These are phyloP conservation scores for Neurospora hispaniola DNA, from an alignment of 495 filamentous ascomycete species.

Conservation along the genomic window DNA sequence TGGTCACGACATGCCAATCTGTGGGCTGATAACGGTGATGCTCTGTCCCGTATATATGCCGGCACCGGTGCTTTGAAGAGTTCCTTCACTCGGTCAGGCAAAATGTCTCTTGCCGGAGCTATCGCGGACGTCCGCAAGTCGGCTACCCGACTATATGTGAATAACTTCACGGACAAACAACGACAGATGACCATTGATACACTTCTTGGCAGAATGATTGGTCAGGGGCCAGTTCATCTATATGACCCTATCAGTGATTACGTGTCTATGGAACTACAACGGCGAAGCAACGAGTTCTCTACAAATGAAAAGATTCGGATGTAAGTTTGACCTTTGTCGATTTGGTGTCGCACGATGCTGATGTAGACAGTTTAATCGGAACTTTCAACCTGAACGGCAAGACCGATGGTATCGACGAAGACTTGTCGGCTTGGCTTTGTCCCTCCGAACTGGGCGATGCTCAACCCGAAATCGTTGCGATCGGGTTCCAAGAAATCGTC, in stretches of 20 bases:
- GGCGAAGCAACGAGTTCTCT: conserved; percentile 43
- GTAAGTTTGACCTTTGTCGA: conserved; percentile 14
- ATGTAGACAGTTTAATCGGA: conserved; percentile 61
- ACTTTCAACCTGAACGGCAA: conserved; percentile 94
- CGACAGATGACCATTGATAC: conserved; percentile 92
- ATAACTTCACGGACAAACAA: conserved; percentile 91
- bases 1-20: conserved; percentile 83
- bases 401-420: conserved; percentile 60
- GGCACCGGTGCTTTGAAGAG: conserved; percentile 92
- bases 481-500: conserved; percentile 97
- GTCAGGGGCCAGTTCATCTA: conserved; percentile 72
- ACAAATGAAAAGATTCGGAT: conserved; percentile 40
- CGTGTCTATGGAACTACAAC: conserved; percentile 63
- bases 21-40: conserved; percentile 98
- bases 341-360: conserved; percentile 4
- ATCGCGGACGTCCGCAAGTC: conserved; percentile 92
- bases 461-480: conserved; percentile 69
- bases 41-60: conserved; percentile 89
- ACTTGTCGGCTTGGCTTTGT: conserved; percentile 78
- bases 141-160: conserved; percentile 86
- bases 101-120: conserved; percentile 92
- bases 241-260: conserved; percentile 92
- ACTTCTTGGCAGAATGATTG: conserved; percentile 71
- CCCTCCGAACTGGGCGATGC: conserved; percentile 36
- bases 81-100: conserved; percentile 90